Base-by-base conservation (phyloP, 148 eudicot species). In the Silene latifolia region DNA sequence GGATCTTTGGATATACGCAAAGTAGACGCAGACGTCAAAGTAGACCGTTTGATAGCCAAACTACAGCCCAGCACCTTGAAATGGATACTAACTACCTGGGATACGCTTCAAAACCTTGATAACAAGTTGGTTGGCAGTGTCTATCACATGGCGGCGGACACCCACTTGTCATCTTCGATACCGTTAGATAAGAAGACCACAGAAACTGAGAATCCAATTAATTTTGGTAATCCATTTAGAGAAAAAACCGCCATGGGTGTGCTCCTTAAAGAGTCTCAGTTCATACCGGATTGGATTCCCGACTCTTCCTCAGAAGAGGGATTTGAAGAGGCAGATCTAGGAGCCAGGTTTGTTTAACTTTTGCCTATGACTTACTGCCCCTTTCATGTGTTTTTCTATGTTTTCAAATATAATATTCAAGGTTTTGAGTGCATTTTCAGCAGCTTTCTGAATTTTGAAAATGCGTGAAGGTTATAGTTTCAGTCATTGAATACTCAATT, bases 231-330 rank as follows among this genome's bases (percentile, higher is more conserved):
- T 63, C 66, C 79, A 25, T 53, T 61, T 20, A 85, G 75, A 60
- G 87, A 85, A 74, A 87, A 84, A 56, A 67, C 72, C 48, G 54
- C 24, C 65, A 39, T 79, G 54, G 83, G 85, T 73, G 81, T 80
- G 58, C 79, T 95, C 70, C 69, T 94, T 12, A 86, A 87, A 44
- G 93, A 90, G 64, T 89, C 92, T 1, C 83, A 81, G 74, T 86
- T 95, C 76, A 95, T 95, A 85, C 88, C 91, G 35, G 94, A 92
- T 83, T 95, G 97, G 97, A 89, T 92, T 74, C 87, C 92, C 35
- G 79, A 69, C 71, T 80, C 84, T 82, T 21, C 72, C 67, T 78
- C 80, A 72, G 83, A 74, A 54, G 83, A 75, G 66, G 77, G 62
- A 62, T 67, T 71, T 63, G 88, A 84, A 82, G 91, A 77, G 62